Evolutionary conservation across 1,284 basidiomycete genomes (phyloP).

Genomic region (Omphalotus olearius): DNA sequence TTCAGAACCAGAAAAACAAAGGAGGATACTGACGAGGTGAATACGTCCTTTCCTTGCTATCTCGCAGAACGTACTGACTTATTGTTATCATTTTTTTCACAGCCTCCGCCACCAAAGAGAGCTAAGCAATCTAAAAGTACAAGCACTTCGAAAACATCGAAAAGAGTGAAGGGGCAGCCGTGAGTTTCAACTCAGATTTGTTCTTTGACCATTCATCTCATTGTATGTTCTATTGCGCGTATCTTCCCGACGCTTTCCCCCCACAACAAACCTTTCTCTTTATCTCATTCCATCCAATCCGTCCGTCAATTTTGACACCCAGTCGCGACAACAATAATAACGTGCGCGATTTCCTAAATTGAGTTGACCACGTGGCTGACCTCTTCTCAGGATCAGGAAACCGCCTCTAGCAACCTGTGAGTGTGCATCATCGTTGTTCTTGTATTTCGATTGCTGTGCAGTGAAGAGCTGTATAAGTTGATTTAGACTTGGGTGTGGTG

Average conservation of each 20-base stretch:
- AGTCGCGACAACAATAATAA: slow-evolving; percentile 9
- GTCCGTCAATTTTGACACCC: not conserved
- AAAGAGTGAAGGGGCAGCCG: slow-evolving; percentile 3
- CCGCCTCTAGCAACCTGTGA: not conserved
- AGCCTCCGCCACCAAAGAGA: slow-evolving; percentile 13
- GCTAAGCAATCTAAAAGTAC: slow-evolving; percentile 9
- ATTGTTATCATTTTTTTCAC: not conserved
- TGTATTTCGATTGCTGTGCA: slow-evolving; percentile 11
- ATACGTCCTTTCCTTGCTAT: too few relatives aligned
- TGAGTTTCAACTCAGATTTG: not conserved
- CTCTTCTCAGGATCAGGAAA: slow-evolving; percentile 3
- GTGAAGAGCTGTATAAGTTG: slow-evolving; percentile 12
- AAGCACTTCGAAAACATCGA: slow-evolving; percentile 6
- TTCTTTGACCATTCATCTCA: not conserved
- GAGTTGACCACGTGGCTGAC: slow-evolving; percentile 12
- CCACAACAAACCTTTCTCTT: not conserved
- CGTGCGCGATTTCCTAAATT: slow-evolving; percentile 2
- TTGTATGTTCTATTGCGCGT: not conserved
- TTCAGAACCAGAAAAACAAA: slow-evolving; percentile 1
- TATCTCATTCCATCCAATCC: not conserved
- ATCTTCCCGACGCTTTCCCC: not conserved
- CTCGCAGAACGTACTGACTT: not conserved
- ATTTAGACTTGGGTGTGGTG: slow-evolving; percentile 9
- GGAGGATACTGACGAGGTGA: not conserved
- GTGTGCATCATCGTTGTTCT: slow-evolving; percentile 20